A percentile compares a stretch with the other conserved stretches of the same genome.
phyloP scores from a whole-genome alignment of 1,139 yeast genomes.

The Hansenula anomala region DNA sequence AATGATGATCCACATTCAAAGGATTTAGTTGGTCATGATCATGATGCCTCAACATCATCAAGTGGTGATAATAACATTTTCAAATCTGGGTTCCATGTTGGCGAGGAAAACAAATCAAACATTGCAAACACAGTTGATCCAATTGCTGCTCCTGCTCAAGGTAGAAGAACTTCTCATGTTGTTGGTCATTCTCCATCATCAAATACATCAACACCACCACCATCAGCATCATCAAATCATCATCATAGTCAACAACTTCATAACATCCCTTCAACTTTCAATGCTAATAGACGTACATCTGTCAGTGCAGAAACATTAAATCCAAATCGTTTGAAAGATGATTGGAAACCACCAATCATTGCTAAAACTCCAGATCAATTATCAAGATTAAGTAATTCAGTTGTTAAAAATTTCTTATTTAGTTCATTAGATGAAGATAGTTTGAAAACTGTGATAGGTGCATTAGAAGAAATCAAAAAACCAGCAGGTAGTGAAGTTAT shows the following conservation, averaged over 20 bases:
- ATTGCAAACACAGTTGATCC: constrained; percentile 23
- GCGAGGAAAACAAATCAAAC: constrained; percentile 23
- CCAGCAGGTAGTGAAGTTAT: constrained; percentile 64
- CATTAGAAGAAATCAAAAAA: constrained; percentile 69
- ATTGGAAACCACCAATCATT: constrained; percentile 70
- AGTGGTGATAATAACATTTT: constrained; percentile 13
- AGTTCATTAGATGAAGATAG: constrained; percentile 71
- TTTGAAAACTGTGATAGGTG: constrained; percentile 71
- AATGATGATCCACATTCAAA: constrained; percentile 60
- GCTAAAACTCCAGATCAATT: constrained; percentile 59
- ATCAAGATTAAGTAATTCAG: constrained; percentile 61
- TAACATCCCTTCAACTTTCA: constrained; percentile 53
- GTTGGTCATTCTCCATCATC: constrained; percentile 4
- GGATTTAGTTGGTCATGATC: constrained; percentile 24
- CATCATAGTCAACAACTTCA: constrained; percentile 3
- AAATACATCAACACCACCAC: constrained; percentile 7
- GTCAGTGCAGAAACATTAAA: constrained; percentile 70
- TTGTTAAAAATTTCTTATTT: constrained; percentile 79
- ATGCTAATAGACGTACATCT: constrained; percentile 80
- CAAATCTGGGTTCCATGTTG: constrained; percentile 31
- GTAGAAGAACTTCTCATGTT: constrained; percentile 18
- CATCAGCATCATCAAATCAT: constrained; percentile 12
- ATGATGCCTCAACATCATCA: constrained; percentile 2
- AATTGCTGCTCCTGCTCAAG: constrained; percentile 4
- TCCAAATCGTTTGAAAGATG: constrained; percentile 42